Base-by-base conservation (phyloP, 345 rosid genomes). In the Eucalyptus albens region DNA sequence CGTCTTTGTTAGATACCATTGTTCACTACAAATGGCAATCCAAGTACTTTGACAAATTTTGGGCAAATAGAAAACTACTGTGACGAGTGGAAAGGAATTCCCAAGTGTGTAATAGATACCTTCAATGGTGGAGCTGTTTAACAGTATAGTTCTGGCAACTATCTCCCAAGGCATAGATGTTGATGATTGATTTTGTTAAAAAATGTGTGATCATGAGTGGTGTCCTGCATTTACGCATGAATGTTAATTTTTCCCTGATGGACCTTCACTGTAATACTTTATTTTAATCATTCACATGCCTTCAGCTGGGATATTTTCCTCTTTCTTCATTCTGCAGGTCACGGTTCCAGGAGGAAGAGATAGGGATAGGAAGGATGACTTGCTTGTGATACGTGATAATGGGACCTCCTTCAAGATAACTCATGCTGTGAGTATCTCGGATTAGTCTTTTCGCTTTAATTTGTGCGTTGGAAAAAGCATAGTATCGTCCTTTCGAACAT, bases 321-420 rank as follows among this genome's bases (percentile, higher is more conserved):
- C 31, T 31, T 86, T 15, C n/a, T 89, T 85, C 60, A 87, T 89
- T 55, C 33, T 51, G 42, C 90, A 97, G 99, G 99, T 97, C 89
- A 97, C 98, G 27, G 94, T 91, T 91, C 96, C 98, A 14, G 98
- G 94, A 86, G 99, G 99, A 92, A 93, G 94, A 94, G 95, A 94
- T 53, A 92, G 99, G 88, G 97, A 97, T 89, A 93, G 99, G 92
- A 97, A 95, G 93, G 88, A 88, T 8, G 99, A 97, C 91, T 93
- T 97, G 91, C 99, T 97, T 16, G 96, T 95, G 33, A 93, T 97
- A 89, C 97, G 97, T 2, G 98, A 97, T 87, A 94, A 93, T 53
- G 99, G 99, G 69, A 93, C 83, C 88, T 93, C 98, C 89, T 97
- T 97, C 94, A 97, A 94, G 91, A 95, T 97, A 82, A 92, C 94